phyloP scores from a whole-genome alignment of 495 filamentous ascomycete species.

The Bacidia rubella region DNA sequence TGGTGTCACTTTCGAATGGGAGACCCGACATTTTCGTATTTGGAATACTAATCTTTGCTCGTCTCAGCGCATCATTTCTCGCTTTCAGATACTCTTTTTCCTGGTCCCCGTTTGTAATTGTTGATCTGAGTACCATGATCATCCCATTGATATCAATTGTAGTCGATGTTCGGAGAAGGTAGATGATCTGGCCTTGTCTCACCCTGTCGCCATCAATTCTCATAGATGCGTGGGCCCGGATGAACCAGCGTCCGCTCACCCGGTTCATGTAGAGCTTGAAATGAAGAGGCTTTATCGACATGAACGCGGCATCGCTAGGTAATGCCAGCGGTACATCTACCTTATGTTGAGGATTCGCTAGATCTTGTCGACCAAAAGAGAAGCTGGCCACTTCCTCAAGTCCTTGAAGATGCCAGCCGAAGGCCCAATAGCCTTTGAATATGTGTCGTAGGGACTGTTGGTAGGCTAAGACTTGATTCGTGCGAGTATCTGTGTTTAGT shows the following conservation, averaged over 20 bases:
- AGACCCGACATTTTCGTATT: background rate
- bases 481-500: background rate
- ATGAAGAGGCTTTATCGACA: background rate
- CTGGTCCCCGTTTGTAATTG: background rate
- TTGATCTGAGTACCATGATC: background rate
- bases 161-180: background rate
- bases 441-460: background rate
- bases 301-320: background rate
- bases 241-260: background rate
- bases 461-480: background rate
- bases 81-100: background rate
- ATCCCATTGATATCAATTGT: background rate
- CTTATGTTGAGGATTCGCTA: background rate
- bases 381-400: background rate
- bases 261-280: background rate
- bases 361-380: background rate
- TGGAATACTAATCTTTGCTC: background rate
- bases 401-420: background rate
- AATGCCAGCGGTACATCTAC: background rate
- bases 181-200: background rate
- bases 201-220: background rate
- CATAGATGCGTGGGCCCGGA: background rate
- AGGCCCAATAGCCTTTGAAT: background rate
- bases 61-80: background rate
- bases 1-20: background rate